Evolutionary conservation across 495 filamentous ascomycete species (phyloP).

Genomic region (Lasiosphaeria ovina): DNA sequence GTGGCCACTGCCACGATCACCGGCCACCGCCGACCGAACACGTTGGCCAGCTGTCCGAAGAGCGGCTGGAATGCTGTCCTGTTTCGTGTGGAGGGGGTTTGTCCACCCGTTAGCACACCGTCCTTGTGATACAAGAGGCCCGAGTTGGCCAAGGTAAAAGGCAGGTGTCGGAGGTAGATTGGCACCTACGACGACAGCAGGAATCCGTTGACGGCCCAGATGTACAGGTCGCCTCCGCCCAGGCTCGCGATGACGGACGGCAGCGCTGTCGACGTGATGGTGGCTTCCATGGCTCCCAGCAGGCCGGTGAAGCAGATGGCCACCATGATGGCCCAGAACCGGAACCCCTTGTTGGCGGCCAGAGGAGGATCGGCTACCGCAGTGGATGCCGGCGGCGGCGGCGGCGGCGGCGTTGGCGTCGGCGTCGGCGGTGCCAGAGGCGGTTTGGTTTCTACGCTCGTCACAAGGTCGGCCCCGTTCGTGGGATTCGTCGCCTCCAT

Average conservation of each 20-base stretch:
- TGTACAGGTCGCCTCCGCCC: conserved; percentile 15
- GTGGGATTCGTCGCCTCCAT: no score
- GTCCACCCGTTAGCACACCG: no score
- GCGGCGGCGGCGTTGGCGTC: no score
- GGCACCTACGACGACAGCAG: not conserved
- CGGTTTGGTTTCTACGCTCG: no score
- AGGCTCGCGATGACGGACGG: conserved; percentile 30
- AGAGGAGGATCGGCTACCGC: no score
- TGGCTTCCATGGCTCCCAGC: conserved; percentile 39
- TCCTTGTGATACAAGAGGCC: no score
- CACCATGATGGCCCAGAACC: conserved; percentile 18
- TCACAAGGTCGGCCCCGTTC: no score
- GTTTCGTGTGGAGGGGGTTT: not conserved
- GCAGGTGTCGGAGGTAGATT: not conserved
- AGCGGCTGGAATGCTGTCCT: conserved; percentile 17
- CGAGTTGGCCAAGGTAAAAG: not conserved
- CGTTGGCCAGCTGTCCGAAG: conserved; percentile 17
- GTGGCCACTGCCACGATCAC: conserved; percentile 25
- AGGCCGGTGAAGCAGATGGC: conserved; percentile 24
- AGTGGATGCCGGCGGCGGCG: no score
- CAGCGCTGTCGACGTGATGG: conserved; percentile 43
- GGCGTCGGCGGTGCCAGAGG: no score
- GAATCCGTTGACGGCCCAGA: conserved; percentile 59
- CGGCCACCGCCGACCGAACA: conserved; percentile 20
- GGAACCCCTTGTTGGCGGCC: not conserved